Evolutionary conservation across 208 protist genomes (phyloP).

Genomic region (Wallacemonas sp.): DNA sequence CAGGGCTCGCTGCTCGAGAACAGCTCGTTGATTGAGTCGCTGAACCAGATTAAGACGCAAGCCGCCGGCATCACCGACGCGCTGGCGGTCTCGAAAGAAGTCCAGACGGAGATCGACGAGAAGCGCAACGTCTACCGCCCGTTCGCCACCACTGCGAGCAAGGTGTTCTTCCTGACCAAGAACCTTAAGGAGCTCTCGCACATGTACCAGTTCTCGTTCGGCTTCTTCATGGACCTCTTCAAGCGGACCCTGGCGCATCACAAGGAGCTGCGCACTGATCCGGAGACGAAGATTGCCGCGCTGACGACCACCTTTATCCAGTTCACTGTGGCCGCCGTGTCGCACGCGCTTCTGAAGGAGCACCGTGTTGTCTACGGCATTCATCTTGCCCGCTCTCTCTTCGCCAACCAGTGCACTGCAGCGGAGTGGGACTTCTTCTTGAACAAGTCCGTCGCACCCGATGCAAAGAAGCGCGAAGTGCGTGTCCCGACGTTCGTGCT

Average conservation of each 20-base stretch:
- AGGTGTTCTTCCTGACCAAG: constrained; percentile 94
- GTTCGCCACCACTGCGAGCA: constrained; percentile 88
- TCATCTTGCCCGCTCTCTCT: constrained; percentile 90
- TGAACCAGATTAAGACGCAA: constrained; percentile 96
- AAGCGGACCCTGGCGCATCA: constrained; percentile 57
- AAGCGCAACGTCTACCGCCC: constrained; percentile 95
- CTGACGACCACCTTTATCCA: constrained; percentile 82
- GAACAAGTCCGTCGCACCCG: constrained; percentile 46
- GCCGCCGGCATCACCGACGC: constrained; percentile 84
- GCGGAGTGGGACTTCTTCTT: constrained; percentile 95
- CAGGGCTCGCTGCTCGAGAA: constrained; percentile 97
- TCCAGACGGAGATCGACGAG: constrained; percentile 91
- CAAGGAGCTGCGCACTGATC: constrained; percentile 69
- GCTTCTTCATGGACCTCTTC: constrained; percentile 90
- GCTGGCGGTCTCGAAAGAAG: constrained; percentile 83
- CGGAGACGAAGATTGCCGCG: constrained; percentile 82
- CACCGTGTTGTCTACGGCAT: constrained; percentile 96
- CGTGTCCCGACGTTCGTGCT: constrained; percentile 88
- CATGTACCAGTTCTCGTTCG: constrained; percentile 98
- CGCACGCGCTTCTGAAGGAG: constrained; percentile 94
- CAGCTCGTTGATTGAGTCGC: constrained; percentile 90
- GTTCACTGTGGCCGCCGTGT: constrained; percentile 76
- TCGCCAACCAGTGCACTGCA: constrained; percentile 48
- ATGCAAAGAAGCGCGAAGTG: constrained; percentile 64
- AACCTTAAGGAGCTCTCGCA: constrained; percentile 90